phyloP scores from a whole-genome alignment of 1,284 basidiomycete genomes.

The Cryptococcus sp. region DNA sequence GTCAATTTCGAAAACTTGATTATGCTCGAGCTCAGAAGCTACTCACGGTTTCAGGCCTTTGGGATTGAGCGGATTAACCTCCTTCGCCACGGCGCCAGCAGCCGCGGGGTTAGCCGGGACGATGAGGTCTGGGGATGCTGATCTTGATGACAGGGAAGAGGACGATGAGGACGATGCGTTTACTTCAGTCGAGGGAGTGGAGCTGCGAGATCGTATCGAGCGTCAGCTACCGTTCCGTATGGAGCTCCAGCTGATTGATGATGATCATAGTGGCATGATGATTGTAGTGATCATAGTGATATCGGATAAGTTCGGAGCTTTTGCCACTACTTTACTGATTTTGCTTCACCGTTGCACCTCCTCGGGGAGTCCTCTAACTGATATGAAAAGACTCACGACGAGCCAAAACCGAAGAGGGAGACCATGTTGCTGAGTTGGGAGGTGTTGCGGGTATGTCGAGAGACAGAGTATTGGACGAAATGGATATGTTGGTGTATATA shows the following conservation, averaged over 20 bases:
- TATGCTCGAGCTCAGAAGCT: not conserved
- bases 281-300: not conserved
- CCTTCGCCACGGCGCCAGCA: slow-evolving; percentile 14
- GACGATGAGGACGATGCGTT: not conserved
- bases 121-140: slow-evolving; percentile 18
- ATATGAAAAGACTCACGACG: slow-evolving; percentile 17
- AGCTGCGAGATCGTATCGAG: not conserved
- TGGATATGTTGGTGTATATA: not conserved
- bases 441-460: not conserved
- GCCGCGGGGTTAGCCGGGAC: not conserved
- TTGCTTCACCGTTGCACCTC: not conserved
- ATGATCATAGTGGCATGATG: not conserved
- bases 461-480: not conserved
- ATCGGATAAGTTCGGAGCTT: not conserved
- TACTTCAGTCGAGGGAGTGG: not conserved
- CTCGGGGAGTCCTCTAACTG: too few relatives aligned
- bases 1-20: not conserved
- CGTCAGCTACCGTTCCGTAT: too few relatives aligned
- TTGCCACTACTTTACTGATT: not conserved
- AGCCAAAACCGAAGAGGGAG: slow-evolving; percentile 24
- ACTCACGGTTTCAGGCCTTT: slow-evolving; percentile 87
- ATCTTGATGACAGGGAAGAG: slow-evolving; percentile 17
- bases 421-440: slow-evolving; percentile 18
- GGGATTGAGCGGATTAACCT: slow-evolving; percentile 78
- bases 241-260: not conserved